Base-by-base conservation (phyloP, 352 stramenopile genomes). In the Phytophthora foliorum region DNA sequence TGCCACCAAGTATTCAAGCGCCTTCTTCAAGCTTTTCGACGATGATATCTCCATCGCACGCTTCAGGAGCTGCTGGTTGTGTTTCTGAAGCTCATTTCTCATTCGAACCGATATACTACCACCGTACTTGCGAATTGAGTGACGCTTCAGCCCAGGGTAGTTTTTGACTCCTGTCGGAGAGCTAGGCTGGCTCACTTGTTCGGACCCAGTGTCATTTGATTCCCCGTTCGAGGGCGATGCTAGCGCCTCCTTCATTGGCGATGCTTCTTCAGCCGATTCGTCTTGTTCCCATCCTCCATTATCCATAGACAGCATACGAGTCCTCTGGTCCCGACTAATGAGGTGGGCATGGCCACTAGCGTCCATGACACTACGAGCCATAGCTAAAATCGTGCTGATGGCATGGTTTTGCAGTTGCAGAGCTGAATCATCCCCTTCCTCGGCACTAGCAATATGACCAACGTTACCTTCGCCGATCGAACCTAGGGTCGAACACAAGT, bases 21-120 rank as follows among this genome's bases (percentile, higher is more conserved):
- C 86, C 45, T 97, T 97, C 55, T 95, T 96, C 22, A 97, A 57
- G 41, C 88, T 94, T 71, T 97, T 96, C 2, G 86, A 71, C 19
- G 82, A 81, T 0, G 87, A 78, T 13, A 95, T 91, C 38, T 96
- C 89, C 74, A 92, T 95, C 1, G 85, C 87, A 8, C 87, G 87
- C 55, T 89, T 91, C 19, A 96, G 62, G 7, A 93, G 55, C 45
- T 96, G 89, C 44, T 94, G 87, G 55, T 93, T 94, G 19, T 82
- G 80, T 48, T 90, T 92, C 56, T 96, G 89, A 3, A 95, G 67
- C 45, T 96, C 87, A 57, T 95, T 95, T 29, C 86, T 77, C 83
- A 93, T 93, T 2, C 87, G 77, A 10, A 95, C 79, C 22, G 81
- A 92, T 22, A 91, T 84, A 10, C 34, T 91, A 14, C 78, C 66